Percentiles rank a stretch among this genome's conserved stretches.
Evolutionary conservation across 1,139 yeast genomes (phyloP).

Genomic region (Kodamaea plutei): DNA sequence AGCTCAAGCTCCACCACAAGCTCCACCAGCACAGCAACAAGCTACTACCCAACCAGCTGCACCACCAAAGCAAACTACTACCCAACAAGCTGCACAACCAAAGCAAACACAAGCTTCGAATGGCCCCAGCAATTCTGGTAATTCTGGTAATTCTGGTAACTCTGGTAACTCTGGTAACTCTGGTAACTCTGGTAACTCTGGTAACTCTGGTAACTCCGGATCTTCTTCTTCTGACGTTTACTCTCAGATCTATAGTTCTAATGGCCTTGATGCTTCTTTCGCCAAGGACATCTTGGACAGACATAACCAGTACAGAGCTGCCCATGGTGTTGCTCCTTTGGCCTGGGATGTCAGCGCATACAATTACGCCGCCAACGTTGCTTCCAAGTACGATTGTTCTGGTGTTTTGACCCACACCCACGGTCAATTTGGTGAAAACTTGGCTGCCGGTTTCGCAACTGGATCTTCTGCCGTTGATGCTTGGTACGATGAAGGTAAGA

Average conservation of each 20-base stretch:
- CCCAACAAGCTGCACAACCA: neutral
- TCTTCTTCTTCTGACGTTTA: constrained; percentile 10
- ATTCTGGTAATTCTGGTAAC: constrained; percentile 4
- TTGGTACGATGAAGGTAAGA: constrained; percentile 22
- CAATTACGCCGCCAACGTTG: constrained; percentile 21
- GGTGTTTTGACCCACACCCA: constrained; percentile 23
- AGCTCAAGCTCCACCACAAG: neutral
- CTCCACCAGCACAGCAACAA: neutral
- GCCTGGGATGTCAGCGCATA: constrained; percentile 20
- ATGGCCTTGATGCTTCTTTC: constrained; percentile 14
- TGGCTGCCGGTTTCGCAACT: constrained; percentile 21
- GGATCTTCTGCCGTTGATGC: constrained; percentile 22
- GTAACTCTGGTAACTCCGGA: constrained; percentile 2
- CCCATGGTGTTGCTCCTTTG: constrained; percentile 19
- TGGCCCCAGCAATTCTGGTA: neutral
- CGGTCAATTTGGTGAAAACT: constrained; percentile 23
- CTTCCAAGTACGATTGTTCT: constrained; percentile 22
- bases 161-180: constrained; percentile 4
- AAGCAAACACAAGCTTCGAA: neutral
- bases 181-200: constrained; percentile 2
- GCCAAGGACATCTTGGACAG: constrained; percentile 19
- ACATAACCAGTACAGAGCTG: constrained; percentile 21
- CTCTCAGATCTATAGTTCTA: constrained; percentile 11
- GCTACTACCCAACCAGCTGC: constrained; percentile 1
- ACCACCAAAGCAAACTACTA: constrained; percentile 1